Percentiles rank a stretch among this genome's conserved stretches.
These are phyloP conservation scores for Magnusiomyces ingens DNA, from an alignment of 1,139 yeast species.

Conservation along the genomic window DNA sequence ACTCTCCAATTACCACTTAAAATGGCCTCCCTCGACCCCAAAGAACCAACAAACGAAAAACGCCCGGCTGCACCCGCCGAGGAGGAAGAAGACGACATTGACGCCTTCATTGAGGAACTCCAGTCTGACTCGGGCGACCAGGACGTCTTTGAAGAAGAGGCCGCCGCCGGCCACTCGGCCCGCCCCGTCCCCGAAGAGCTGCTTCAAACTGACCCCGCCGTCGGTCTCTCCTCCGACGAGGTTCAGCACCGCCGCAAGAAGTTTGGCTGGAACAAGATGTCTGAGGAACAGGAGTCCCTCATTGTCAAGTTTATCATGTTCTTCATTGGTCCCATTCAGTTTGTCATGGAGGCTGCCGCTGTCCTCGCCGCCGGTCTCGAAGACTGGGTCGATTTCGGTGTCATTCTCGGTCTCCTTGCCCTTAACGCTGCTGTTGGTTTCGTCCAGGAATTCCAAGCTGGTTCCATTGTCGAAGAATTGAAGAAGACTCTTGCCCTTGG, in stretches of 20 bases:
- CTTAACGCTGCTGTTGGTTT: constrained; percentile 95
- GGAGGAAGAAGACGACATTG: constrained; percentile 79
- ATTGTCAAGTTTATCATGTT: constrained; percentile 81
- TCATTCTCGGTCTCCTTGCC: constrained; percentile 79
- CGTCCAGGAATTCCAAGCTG: constrained; percentile 80
- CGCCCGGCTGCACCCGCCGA: constrained; percentile 41
- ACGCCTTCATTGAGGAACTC: constrained; percentile 79
- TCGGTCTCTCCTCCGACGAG: constrained; percentile 78
- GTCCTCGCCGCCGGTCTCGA: constrained; percentile 95
- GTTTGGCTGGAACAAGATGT: constrained; percentile 91
- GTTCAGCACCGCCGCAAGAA: constrained; percentile 84
- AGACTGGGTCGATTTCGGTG: constrained; percentile 99
- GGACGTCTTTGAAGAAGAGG: constrained; percentile 49
- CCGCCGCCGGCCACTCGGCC: constrained; percentile 36
- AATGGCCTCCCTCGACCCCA: constrained; percentile 19
- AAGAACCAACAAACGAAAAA: constrained; percentile 37
- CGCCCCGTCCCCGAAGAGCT: constrained; percentile 84
- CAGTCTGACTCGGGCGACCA: constrained; percentile 71
- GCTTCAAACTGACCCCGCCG: constrained; percentile 76
- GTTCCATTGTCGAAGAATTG: constrained; percentile 42
- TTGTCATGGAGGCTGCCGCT: constrained; percentile 98
- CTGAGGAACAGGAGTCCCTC: constrained; percentile 84
- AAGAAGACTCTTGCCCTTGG: constrained; percentile 38
- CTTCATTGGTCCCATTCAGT: constrained; percentile 97
- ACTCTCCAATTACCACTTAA: neutral